Percentiles rank a stretch among this genome's conserved stretches.
These are phyloP conservation scores for Medicago truncatula DNA, from an alignment of 306 rosid genomes.

Conservation along the genomic window MtrunA17r5.0-ANR NC_053043.1:3925501-3926000, in stretches of 20 bases:
- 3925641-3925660: conserved; percentile 1
- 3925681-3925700: background rate
- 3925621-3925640: background rate
- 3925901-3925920: conserved; percentile 35
- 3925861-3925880: background rate
- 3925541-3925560: no score
- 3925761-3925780: background rate
- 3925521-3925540: no score
- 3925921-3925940: conserved; percentile 27
- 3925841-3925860: no score
- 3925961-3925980: background rate
- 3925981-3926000: conserved; percentile 6
- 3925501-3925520: no score
- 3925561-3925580: no score
- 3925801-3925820: no score
- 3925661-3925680: background rate
- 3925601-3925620: background rate
- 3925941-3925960: background rate
- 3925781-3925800: no score
- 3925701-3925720: background rate
- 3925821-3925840: no score
- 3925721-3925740: no score
- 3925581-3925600: background rate
- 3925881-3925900: conserved; percentile 1
- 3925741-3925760: no score